These are phyloP conservation scores for Zychaea mexicana DNA, from an alignment of 371 early-diverging fungal genomes.

Conservation along the genomic window DNA sequence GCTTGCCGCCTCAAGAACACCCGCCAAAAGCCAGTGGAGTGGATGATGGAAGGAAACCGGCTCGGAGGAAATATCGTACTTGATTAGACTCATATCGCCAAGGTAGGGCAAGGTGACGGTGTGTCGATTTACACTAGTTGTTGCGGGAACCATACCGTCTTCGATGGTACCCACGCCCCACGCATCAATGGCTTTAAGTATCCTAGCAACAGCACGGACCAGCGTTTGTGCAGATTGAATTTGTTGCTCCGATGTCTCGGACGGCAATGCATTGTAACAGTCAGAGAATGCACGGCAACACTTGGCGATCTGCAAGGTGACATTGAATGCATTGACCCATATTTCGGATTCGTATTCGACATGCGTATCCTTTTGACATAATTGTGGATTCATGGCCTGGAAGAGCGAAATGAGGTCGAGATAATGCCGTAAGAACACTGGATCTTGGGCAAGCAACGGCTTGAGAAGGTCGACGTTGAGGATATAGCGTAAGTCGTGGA, in stretches of 20 bases:
- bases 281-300: slow-evolving; percentile 81
- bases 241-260: slow-evolving; percentile 33
- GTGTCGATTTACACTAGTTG: slow-evolving; percentile 5
- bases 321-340: slow-evolving; percentile 93
- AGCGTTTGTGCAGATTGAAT: slow-evolving; percentile 30
- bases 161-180: slow-evolving; percentile 61
- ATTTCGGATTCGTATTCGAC: slow-evolving; percentile 92
- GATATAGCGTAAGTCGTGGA: slow-evolving; percentile 85
- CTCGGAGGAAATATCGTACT: slow-evolving; percentile 69
- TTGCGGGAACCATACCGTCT: slow-evolving; percentile 33
- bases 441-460: slow-evolving; percentile 54
- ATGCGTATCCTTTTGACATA: slow-evolving; percentile 77
- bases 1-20: slow-evolving; percentile 73
- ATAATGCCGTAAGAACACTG: slow-evolving; percentile 71
- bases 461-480: slow-evolving; percentile 65
- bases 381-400: slow-evolving; percentile 93
- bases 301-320: slow-evolving; percentile 79
- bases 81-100: slow-evolving; percentile 47
- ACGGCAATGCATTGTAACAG: slow-evolving; percentile 65
- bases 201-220: slow-evolving; percentile 62
- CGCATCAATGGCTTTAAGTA: slow-evolving; percentile 59
- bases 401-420: slow-evolving; percentile 81
- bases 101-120: slow-evolving; percentile 30
- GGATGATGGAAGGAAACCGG: slow-evolving; percentile 91
- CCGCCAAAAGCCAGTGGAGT: slow-evolving; percentile 89